Evolutionary conservation across 257 asterid species (phyloP), one percentile per base, ranked within the genome.

Genomic region (Fraxinus pennsylvanica): DNA sequence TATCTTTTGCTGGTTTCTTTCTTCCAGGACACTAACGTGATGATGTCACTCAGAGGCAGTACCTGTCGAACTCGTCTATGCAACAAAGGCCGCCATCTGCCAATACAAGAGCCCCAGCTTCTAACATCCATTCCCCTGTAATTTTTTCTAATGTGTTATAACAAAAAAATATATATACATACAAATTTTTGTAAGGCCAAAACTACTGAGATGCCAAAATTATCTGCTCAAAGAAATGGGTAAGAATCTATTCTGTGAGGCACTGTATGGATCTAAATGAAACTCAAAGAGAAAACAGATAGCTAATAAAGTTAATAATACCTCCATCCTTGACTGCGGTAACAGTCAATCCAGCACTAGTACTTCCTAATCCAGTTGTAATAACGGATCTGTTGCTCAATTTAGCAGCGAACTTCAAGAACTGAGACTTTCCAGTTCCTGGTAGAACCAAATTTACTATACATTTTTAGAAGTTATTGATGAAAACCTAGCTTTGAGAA

Each of bases 291-390:
- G 36, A 68, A 66, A 29, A 3, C 12, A 3, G 52, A 72, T 33
- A 73, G 73, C 75, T 59, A 78, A 9, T 39, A 63, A 41, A 38
- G 72, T 80, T 35, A 45, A 68, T 59, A 76, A 21, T 89, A 93
- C 99, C 99, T 87, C 99, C 99, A 88, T 95, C 99, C 89, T 88
- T 95, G 81, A 95, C 99, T 79, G 99, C 99, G n/a, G 98, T 92
- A 71, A 95, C 99, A 59, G 99, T 95, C 83, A 95, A 87, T 82
- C 99, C 99, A 85, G 99, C 99, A 75, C 98, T 93, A 73, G 98
- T 93, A 89, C 99, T 95, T 78, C 99, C 99, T 87, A 95, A 86
- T 69, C 99, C 99, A 72, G 97, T 93, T 33, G 99, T 93, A 71
- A 95, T 93, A 76, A 95, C 98, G 22, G 99, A 92, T 86, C 99